Percentiles rank a stretch among this genome's conserved stretches.
Conservation (phyloP, 192 early-diverging fungal species). For the Glomus cerebriforme region DNA sequence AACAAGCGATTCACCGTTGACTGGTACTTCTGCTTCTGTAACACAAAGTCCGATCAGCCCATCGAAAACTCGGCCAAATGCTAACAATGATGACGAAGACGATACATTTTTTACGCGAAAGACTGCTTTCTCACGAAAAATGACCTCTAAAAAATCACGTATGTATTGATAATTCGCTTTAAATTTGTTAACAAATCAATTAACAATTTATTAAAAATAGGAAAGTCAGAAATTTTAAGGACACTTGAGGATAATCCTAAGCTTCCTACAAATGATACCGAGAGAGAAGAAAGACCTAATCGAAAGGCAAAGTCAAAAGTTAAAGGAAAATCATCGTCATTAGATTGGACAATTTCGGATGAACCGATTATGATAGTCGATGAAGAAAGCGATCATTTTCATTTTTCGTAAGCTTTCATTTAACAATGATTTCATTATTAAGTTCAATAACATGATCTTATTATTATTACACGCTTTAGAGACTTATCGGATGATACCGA, state of each 20-base stretch:
- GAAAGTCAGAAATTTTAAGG: not conserved
- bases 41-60: not conserved
- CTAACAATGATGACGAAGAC: constrained; percentile 13
- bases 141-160: constrained; percentile 1
- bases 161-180: not conserved
- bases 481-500: not conserved
- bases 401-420: constrained; percentile 18
- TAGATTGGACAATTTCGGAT: constrained; percentile 9
- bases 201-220: not conserved
- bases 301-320: not conserved
- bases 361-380: not conserved
- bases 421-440: not conserved
- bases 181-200: not conserved
- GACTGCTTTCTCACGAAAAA: constrained; percentile 4
- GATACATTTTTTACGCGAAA: constrained; percentile 15
- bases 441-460: not conserved
- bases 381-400: not conserved
- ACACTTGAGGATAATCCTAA: not conserved
- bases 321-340: not conserved
- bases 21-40: not conserved
- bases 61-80: not conserved
- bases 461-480: not conserved
- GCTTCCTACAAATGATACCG: not conserved
- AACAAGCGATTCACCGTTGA: not conserved
- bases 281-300: not conserved